phyloP scores from a whole-genome alignment of 2,329 filamentous ascomycete genomes.

The Beauveria sp. region DNA sequence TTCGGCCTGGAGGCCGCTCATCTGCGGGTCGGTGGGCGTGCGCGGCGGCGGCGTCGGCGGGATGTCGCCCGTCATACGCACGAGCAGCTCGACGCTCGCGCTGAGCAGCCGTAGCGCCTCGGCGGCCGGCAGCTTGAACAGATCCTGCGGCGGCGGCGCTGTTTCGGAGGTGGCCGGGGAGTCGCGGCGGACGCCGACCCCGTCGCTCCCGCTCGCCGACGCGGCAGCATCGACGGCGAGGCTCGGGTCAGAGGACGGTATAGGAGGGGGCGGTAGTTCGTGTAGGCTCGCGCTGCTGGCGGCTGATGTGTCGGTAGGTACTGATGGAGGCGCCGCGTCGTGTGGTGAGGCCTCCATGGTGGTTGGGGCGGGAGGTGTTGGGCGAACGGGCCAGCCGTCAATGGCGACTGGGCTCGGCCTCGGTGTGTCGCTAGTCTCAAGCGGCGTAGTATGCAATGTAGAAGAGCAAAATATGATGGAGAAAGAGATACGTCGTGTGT shows the following conservation, averaged over 20 bases:
- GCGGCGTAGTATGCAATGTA: neutral
- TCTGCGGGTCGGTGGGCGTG: slow-evolving; percentile 56
- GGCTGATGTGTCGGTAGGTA: neutral
- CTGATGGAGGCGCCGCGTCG: neutral
- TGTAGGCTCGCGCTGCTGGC: neutral
- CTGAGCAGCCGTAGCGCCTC: slow-evolving; percentile 76
- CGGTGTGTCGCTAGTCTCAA: neutral
- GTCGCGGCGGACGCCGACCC: neutral
- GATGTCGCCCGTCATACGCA: slow-evolving; percentile 67
- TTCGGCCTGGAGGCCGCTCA: slow-evolving; percentile 55
- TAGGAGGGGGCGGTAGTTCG: slow-evolving; percentile 34
- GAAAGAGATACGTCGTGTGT: neutral
- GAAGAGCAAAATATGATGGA: neutral
- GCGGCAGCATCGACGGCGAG: slow-evolving; percentile 17
- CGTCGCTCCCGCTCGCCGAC: neutral
- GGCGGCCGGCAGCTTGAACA: slow-evolving; percentile 64
- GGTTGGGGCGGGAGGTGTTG: neutral
- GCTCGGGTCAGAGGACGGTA: slow-evolving; percentile 32
- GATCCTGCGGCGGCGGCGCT: slow-evolving; percentile 40
- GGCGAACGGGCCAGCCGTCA: neutral
- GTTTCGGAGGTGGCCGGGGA: slow-evolving; percentile 19
- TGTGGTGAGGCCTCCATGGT: slow-evolving; percentile 3
- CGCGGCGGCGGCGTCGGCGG: slow-evolving; percentile 69
- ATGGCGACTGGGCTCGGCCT: neutral
- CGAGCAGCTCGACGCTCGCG: slow-evolving; percentile 61